Conservation (phyloP, 257 asterid genomes). For the Solanum ossicruentum region DNA sequence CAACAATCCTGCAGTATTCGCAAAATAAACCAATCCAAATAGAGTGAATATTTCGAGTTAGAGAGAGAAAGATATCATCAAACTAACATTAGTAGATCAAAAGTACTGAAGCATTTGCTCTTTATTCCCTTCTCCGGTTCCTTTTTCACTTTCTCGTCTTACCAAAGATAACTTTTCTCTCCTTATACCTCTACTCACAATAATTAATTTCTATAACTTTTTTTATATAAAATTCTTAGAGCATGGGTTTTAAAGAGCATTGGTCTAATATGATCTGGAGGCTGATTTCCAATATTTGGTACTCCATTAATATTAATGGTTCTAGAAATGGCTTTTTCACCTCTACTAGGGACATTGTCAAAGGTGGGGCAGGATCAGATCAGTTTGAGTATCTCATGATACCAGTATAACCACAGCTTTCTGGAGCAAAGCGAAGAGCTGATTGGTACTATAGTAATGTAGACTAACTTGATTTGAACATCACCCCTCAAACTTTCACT, state of each 20-base stretch:
- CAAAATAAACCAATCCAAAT: not conserved
- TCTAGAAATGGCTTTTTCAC: too few relatives aligned
- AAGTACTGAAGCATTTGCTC: not conserved
- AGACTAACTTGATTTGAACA: not conserved
- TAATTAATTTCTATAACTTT: not conserved
- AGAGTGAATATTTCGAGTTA: not conserved
- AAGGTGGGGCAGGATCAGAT: not conserved
- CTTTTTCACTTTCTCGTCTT: not conserved
- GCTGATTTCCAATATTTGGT: too few relatives aligned
- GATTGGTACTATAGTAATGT: not conserved
- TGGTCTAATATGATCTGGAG: too few relatives aligned
- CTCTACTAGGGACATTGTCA: not conserved
- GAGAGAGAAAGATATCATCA: not conserved
- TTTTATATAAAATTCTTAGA: too few relatives aligned
- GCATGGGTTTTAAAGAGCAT: too few relatives aligned
- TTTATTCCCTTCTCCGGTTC: not conserved
- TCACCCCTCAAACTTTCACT: not conserved
- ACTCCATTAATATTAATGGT: too few relatives aligned
- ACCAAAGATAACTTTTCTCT: not conserved
- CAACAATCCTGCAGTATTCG: constrained; percentile 75
- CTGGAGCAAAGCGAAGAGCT: not conserved
- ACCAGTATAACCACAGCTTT: not conserved
- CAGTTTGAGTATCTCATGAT: not conserved
- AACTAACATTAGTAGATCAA: not conserved
- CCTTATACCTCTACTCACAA: not conserved